Base-by-base conservation (phyloP, 1,139 yeast species). In the Hemisphaericaspora xylanilytica region DNA sequence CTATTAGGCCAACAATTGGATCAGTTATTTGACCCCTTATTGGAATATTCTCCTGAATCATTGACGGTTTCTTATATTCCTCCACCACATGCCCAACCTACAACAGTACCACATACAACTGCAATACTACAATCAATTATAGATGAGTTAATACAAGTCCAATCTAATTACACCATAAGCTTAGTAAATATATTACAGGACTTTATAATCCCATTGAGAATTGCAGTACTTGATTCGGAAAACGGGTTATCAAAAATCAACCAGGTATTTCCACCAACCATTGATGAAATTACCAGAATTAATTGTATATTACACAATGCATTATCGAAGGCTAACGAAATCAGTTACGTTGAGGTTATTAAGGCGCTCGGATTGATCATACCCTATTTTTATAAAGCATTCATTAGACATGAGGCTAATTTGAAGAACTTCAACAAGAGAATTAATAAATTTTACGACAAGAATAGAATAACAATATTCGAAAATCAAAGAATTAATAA, bases 301-400 rank as follows among this genome's bases (percentile, higher is more conserved):
- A 89, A 89, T 55, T 86, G 95, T 56, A 80, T 90, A 4, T 78
- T 88, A 42, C 75, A 85, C 47, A 95, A 85, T 50, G 78, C 94
- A 15, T 63, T 90, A 41, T 77, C 76, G 39, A 65, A 75, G 15
- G 94, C 97, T 0, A 55, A 70, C 3, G 78, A 81, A 0, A 78
- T 61, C 54, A 96, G 96, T 3, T 80, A 77, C 45, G 46, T 56
- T n/a, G 96, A 90, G 57, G 70, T 87, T 5, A 59, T 90, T 41
- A 81, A 78, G 47, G 96, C 92, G 0, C 75, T 92, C 54, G 92
- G 88, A 2, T 72, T 78, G 45, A 81, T 92, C 0, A 70, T 90
- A 18, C 96, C 97, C 0, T 88, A 87, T 58, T 89, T 89, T 56
- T 90, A 87, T 64, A 86, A 88, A 55, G 96, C 97, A 0, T 86